Evolutionary conservation across 2,329 filamentous ascomycete species (phyloP), one percentile per base, ranked within the genome.

Genomic region (Hymenotorrendiella dingleyae): DNA sequence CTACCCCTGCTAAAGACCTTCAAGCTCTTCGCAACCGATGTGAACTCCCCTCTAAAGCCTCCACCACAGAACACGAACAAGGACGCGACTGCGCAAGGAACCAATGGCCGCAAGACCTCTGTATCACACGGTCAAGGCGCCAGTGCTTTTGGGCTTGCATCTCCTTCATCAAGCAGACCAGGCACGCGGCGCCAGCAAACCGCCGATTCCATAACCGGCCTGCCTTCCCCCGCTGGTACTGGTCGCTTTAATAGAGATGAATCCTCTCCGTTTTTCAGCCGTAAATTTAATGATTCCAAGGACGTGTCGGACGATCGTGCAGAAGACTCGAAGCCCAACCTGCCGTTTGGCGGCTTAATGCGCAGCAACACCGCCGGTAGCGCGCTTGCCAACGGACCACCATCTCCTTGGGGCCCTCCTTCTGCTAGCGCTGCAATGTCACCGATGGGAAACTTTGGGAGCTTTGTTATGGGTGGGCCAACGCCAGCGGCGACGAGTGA

Each of bases 41-140:
- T 98, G 61, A 98, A 97, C 64, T 96, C 93, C 26, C 85, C 89
- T 24, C 71, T 96, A 54, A 97, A 97, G 66, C 84, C 86, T 7
- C 86, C 86, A 16, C 78, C 80, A 23, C 84, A 86, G 58, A 76
- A 70, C 48, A 63, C 69, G 19, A 73, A 70, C 56, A 80, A 82
- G 55, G 74, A 78, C 30, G 68, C 80, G 67, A 64, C 73, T 64
- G 47, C 73, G 62, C 62, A 74, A 63, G 63, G 72, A 9, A 58
- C 73, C 9, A 82, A 84, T 42, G 77, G 83, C 36, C 85, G 91
- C 44, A 96, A 95, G 67, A 73, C 81, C 12, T 96, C 90, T 1
- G 66, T 95, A 36, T 93, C 90, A 16, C 70, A 71, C 46, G 79
- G 74, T 38, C 70, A 71, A 52, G 74, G 73, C 44, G 71, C 74